Conservation (phyloP, 805 yeast genomes). For the Zygoascus biomembranicola region DNA sequence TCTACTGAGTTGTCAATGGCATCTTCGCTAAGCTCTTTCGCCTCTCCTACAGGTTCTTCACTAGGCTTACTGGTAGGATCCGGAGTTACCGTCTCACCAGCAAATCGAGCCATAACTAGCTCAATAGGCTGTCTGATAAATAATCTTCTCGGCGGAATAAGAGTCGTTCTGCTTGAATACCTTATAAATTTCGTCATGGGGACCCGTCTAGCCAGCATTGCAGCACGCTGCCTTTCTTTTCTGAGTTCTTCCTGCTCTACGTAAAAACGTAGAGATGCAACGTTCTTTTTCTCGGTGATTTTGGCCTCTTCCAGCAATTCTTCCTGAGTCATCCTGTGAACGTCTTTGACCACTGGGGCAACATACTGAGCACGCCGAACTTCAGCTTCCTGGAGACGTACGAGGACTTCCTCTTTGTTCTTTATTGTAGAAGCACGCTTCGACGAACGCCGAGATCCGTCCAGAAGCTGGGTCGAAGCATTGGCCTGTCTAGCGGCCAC, state of each 20-base stretch:
- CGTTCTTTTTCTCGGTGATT: conserved; percentile 73
- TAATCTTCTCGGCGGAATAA: conserved; percentile 44
- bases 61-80: conserved; percentile 7
- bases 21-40: conserved; percentile 19
- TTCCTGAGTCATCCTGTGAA: conserved; percentile 48
- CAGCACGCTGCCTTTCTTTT: conserved; percentile 66
- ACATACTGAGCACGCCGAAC: conserved; percentile 39
- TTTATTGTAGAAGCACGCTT: conserved; percentile 70
- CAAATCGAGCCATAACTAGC: conserved; percentile 3
- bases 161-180: conserved; percentile 38
- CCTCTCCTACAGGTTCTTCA: conserved; percentile 10
- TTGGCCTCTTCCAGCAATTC: conserved; percentile 75
- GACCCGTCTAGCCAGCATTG: conserved; percentile 56
- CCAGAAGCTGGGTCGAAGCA: conserved; percentile 38
- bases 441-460: conserved; percentile 56
- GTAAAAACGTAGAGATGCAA: conserved; percentile 63
- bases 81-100: conserved; percentile 5
- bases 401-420: conserved; percentile 67
- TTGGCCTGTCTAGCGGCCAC: conserved; percentile 14
- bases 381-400: conserved; percentile 63
- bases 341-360: conserved; percentile 25
- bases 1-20: conserved; percentile 3
- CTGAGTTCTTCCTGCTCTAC: conserved; percentile 78
- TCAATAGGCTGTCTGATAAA: conserved; percentile 14
- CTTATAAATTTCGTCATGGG: conserved; percentile 55